A percentile compares a stretch with the other conserved stretches of the same genome.
Evolutionary conservation across 768 basidiomycete genomes (phyloP).

Genomic region (Collybiopsis confluens): DNA sequence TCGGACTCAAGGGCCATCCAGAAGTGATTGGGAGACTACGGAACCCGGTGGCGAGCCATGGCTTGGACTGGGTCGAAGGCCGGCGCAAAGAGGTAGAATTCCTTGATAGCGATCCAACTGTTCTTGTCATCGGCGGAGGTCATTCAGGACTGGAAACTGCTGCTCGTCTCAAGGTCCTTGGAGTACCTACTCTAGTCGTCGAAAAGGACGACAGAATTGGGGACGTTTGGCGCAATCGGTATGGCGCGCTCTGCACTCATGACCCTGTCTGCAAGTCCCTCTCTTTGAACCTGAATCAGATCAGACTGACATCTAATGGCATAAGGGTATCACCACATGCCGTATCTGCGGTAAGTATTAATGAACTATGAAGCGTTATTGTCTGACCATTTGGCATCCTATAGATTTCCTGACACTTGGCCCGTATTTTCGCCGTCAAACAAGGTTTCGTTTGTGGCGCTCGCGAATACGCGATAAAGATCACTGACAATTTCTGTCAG

Average conservation of each 20-base stretch:
- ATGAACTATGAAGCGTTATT: not conserved
- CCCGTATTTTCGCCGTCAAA: conserved; percentile 45
- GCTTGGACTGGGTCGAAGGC: conserved; percentile 39
- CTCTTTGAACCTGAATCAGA: not conserved
- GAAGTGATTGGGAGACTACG: conserved; percentile 39
- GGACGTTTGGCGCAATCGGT: conserved; percentile 57
- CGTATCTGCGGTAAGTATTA: conserved; percentile 44
- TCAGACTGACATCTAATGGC: not conserved
- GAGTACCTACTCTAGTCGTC: conserved; percentile 42
- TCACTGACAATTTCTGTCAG: conserved; percentile 19
- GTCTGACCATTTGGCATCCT: not conserved
- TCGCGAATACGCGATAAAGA: not conserved
- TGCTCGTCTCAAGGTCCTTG: conserved; percentile 51
- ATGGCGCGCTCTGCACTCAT: conserved; percentile 54
- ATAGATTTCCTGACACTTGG: conserved; percentile 53
- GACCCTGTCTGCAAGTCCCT: conserved; percentile 38
- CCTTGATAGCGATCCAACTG: conserved; percentile 43
- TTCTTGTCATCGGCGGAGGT: conserved; percentile 52
- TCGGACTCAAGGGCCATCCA: conserved; percentile 37
- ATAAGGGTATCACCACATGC: conserved; percentile 49
- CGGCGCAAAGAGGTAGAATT: conserved; percentile 40
- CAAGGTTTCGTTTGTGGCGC: conserved; percentile 32
- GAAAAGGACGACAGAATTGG: conserved; percentile 50
- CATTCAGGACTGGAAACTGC: conserved; percentile 55
- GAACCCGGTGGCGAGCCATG: conserved; percentile 34